These are phyloP conservation scores for Trichocomaceae sp. DNA, from an alignment of 2,329 filamentous ascomycete genomes.

Conservation along the genomic window DNA sequence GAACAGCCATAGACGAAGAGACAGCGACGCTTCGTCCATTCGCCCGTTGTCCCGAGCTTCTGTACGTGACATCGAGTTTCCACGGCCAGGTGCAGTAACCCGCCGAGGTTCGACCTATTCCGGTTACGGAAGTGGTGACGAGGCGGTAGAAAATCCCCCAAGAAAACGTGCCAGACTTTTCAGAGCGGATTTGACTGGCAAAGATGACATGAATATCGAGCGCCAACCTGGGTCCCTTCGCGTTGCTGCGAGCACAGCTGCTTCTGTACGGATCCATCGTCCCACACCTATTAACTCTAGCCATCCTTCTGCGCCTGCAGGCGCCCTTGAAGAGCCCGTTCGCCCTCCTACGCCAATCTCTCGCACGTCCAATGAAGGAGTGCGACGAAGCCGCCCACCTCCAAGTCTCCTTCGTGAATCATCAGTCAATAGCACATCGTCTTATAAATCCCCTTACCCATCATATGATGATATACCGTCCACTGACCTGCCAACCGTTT, in stretches of 20 bases:
- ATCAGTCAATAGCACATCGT: constrained; percentile 40
- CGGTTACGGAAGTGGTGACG: constrained; percentile 68
- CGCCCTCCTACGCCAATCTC: constrained; percentile 43
- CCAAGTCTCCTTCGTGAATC: constrained; percentile 59
- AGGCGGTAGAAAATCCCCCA: constrained; percentile 52
- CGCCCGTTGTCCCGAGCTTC: constrained; percentile 57
- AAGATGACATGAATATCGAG: constrained; percentile 59
- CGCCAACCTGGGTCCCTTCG: constrained; percentile 70
- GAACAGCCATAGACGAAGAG: constrained; percentile 21
- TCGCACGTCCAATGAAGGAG: constrained; percentile 20
- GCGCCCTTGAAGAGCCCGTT: constrained; percentile 38
- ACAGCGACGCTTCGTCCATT: constrained; percentile 40
- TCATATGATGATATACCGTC: constrained; percentile 29
- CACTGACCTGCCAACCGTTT: constrained; percentile 43
- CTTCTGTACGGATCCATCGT: constrained; percentile 76
- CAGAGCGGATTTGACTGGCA: constrained; percentile 64
- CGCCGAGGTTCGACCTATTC: constrained; percentile 37
- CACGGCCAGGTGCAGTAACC: constrained; percentile 18
- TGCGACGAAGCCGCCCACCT: constrained; percentile 26
- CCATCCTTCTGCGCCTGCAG: constrained; percentile 22
- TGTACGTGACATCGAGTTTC: constrained; percentile 35
- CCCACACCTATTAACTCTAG: constrained; percentile 52
- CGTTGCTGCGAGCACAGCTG: constrained; percentile 84
- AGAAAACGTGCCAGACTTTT: constrained; percentile 77
- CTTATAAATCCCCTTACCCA: constrained; percentile 38